phyloP scores from a whole-genome alignment of 2,329 filamentous ascomycete species.

The Monilinia aucupariae region DNA sequence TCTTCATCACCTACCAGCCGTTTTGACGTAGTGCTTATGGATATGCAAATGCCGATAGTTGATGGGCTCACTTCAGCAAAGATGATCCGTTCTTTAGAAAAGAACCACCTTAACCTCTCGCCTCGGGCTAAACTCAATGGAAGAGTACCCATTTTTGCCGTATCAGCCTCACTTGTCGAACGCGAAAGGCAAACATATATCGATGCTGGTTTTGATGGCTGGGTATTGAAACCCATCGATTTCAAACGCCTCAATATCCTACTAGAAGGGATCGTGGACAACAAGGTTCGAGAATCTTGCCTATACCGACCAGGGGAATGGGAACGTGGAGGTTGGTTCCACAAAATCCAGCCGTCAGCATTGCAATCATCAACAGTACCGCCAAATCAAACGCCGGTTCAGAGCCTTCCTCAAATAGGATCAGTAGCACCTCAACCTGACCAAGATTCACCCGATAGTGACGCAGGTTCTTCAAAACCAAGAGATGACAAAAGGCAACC shows the following conservation, averaged over 20 bases:
- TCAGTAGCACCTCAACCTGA: conserved; percentile 6
- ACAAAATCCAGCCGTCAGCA: conserved; percentile 25
- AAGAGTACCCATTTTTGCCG: conserved; percentile 75
- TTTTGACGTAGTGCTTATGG: conserved; percentile 84
- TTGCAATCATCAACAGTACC: conserved; percentile 10
- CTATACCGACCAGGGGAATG: conserved; percentile 68
- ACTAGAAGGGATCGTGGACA: conserved; percentile 62
- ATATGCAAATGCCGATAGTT: conserved; percentile 94
- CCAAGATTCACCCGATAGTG: not conserved
- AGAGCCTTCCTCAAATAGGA: conserved; percentile 3
- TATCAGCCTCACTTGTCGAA: conserved; percentile 77
- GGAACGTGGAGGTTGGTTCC: conserved; percentile 85
- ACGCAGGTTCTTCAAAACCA: not conserved
- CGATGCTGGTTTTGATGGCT: conserved; percentile 77
- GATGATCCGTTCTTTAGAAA: conserved; percentile 73
- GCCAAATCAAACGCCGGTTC: conserved; percentile 9
- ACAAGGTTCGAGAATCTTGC: conserved; percentile 51
- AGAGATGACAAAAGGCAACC: not conserved
- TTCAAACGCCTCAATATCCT: conserved; percentile 68
- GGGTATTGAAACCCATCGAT: conserved; percentile 85
- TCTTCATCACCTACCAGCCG: conserved; percentile 26
- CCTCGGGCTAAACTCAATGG: conserved; percentile 53
- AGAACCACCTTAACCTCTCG: conserved; percentile 50
- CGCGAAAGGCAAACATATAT: conserved; percentile 63
- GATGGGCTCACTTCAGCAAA: conserved; percentile 78